phyloP scores from a whole-genome alignment of 176 grass and related monocot genomes.

The Oropetium thomaeum region DNA sequence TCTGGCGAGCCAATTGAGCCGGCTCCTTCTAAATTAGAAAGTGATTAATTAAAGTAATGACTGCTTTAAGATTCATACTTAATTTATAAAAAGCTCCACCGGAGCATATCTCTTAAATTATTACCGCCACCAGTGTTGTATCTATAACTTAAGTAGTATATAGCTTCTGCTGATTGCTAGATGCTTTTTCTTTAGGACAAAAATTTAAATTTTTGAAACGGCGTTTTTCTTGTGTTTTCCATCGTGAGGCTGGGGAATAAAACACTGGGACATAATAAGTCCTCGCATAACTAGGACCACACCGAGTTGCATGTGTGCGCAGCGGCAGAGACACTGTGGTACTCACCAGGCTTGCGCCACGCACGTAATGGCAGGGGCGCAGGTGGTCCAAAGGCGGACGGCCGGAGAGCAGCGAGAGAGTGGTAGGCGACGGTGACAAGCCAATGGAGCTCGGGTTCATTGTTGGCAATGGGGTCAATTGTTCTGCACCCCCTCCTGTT shows the following conservation, averaged over 20 bases:
- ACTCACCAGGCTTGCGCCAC: slow-evolving; percentile 8
- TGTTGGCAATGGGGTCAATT: background rate
- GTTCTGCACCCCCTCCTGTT: background rate
- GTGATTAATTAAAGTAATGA: no score
- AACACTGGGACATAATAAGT: background rate
- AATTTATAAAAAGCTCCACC: no score
- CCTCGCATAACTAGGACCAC: slow-evolving; percentile 19
- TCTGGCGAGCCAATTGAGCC: no score
- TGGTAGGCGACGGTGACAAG: slow-evolving; percentile 16
- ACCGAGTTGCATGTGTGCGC: slow-evolving; percentile 42
- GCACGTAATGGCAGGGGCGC: slow-evolving; percentile 4
- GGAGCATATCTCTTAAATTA: no score
- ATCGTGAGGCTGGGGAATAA: slow-evolving; percentile 10
- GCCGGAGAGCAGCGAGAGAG: background rate
- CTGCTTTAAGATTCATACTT: no score
- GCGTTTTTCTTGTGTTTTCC: no score
- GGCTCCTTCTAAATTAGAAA: no score
- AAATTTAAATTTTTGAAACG: no score
- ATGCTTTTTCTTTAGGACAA: no score
- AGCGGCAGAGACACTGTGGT: slow-evolving; percentile 23
- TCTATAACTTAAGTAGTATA: no score
- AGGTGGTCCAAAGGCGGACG: slow-evolving; percentile 29
- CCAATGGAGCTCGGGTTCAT: background rate
- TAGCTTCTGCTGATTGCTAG: no score
- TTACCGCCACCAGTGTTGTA: background rate